A percentile compares a stretch with the other conserved stretches of the same genome.
phyloP scores from a whole-genome alignment of 176 grass and related monocot genomes.

The Eremochloa ophiuroides region DNA sequence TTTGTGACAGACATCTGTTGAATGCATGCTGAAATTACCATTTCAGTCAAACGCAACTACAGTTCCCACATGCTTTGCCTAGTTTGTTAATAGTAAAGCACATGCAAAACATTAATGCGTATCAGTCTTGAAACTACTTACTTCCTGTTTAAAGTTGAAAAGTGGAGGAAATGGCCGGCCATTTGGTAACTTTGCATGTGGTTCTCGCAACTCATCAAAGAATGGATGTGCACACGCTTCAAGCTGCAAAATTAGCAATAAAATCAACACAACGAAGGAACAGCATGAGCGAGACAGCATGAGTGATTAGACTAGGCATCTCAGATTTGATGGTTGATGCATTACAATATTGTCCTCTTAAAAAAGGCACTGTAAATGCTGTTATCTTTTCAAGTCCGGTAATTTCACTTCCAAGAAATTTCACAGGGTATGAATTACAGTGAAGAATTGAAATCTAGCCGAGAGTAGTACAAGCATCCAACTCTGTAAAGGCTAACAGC shows the following conservation, averaged over 20 bases:
- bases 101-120: not conserved
- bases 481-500: not conserved
- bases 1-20: not conserved
- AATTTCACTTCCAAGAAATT: not conserved
- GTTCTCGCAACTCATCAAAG: conserved; percentile 74
- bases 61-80: not conserved
- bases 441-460: not conserved
- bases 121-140: conserved; percentile 40
- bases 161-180: conserved; percentile 66
- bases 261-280: not conserved
- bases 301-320: not conserved
- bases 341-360: not conserved
- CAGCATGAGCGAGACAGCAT: not conserved
- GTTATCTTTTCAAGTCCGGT: not conserved
- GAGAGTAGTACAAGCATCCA: not conserved
- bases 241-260: conserved; percentile 34
- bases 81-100: not conserved
- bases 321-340: not conserved
- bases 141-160: conserved; percentile 79
- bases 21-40: not conserved
- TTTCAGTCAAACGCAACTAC: not conserved
- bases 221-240: conserved; percentile 69
- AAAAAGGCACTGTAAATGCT: not conserved
- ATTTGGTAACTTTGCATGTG: conserved; percentile 67
- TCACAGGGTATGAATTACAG: not conserved